Conservation (phyloP, 768 basidiomycete genomes). For the Rickenella mellea region DNA sequence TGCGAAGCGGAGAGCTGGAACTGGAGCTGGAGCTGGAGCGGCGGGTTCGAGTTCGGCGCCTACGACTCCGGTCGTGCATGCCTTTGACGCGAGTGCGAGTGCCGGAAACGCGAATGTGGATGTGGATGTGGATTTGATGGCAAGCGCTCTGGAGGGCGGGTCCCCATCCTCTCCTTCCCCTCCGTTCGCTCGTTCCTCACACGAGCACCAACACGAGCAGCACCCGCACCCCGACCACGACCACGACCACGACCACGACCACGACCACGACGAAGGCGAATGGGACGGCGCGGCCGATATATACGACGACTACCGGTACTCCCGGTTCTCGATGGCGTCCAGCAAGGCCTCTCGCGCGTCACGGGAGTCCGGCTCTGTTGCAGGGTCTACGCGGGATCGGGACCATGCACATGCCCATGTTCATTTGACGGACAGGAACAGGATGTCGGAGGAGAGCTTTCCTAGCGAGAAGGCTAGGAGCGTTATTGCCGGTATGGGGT, state of each 20-base stretch:
- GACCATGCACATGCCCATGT: background rate
- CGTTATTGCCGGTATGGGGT: too few relatives aligned
- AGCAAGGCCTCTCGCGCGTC: conserved; percentile 20
- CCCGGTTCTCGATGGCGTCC: conserved; percentile 44
- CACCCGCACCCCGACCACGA: background rate
- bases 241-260: conserved; percentile 9
- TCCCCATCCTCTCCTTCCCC: background rate
- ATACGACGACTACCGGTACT: conserved; percentile 75
- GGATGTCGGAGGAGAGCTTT: too few relatives aligned
- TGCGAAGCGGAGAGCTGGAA: too few relatives aligned
- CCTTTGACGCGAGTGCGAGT: conserved; percentile 6
- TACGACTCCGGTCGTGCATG: conserved; percentile 20
- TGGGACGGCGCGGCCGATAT: conserved; percentile 70
- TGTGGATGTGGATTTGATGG: conserved; percentile 23
- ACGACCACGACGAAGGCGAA: conserved; percentile 23
- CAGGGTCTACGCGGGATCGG: conserved; percentile 8
- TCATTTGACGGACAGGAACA: too few relatives aligned
- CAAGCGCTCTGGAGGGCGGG: conserved; percentile 3
- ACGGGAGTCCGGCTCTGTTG: conserved; percentile 2
- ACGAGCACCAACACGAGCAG: background rate
- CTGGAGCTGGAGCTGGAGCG: background rate
- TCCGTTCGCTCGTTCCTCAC: background rate
- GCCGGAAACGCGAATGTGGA: conserved; percentile 15
- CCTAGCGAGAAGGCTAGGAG: too few relatives aligned
- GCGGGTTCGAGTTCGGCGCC: conserved; percentile 9